phyloP scores from a whole-genome alignment of 1,139 yeast genomes.

The Yamadazyma sp. region DNA sequence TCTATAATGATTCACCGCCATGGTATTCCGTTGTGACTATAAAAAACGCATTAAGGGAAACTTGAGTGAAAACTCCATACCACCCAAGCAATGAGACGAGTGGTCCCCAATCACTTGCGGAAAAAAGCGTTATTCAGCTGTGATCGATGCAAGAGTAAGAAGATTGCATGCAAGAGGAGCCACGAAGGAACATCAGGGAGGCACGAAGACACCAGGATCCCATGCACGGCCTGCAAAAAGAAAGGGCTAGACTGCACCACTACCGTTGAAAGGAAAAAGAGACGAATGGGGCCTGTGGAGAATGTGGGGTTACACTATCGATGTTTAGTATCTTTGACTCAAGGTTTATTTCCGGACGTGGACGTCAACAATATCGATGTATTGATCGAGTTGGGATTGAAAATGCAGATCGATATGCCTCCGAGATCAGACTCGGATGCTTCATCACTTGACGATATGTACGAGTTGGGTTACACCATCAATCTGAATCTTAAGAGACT shows the following conservation, averaged over 20 bases:
- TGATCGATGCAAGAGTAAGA: slow-evolving; percentile 43
- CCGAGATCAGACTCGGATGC: slow-evolving; percentile 6
- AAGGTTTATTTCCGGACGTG: slow-evolving; percentile 39
- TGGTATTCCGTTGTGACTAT: too few relatives aligned
- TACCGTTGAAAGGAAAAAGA: slow-evolving; percentile 15
- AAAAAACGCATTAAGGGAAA: not conserved
- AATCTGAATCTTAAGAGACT: not conserved
- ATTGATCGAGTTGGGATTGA: slow-evolving; percentile 33
- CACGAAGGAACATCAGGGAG: not conserved
- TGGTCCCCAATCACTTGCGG: slow-evolving; percentile 16
- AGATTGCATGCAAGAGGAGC: slow-evolving; percentile 38
- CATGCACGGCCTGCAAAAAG: slow-evolving; percentile 36
- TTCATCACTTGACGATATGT: slow-evolving; percentile 5
- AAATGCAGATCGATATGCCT: slow-evolving; percentile 38
- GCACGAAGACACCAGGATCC: slow-evolving; percentile 11
- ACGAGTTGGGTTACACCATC: slow-evolving; percentile 5
- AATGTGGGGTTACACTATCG: slow-evolving; percentile 40
- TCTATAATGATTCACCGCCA: too few relatives aligned
- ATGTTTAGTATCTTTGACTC: slow-evolving; percentile 31
- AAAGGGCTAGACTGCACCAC: slow-evolving; percentile 38
- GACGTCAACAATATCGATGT: slow-evolving; percentile 39
- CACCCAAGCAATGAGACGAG: slow-evolving; percentile 8
- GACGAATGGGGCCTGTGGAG: slow-evolving; percentile 39
- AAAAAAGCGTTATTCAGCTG: slow-evolving; percentile 34
- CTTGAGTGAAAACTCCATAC: not conserved